phyloP scores from a whole-genome alignment of 2,329 filamentous ascomycete species.

The Clarireedia monteithiana region DNA sequence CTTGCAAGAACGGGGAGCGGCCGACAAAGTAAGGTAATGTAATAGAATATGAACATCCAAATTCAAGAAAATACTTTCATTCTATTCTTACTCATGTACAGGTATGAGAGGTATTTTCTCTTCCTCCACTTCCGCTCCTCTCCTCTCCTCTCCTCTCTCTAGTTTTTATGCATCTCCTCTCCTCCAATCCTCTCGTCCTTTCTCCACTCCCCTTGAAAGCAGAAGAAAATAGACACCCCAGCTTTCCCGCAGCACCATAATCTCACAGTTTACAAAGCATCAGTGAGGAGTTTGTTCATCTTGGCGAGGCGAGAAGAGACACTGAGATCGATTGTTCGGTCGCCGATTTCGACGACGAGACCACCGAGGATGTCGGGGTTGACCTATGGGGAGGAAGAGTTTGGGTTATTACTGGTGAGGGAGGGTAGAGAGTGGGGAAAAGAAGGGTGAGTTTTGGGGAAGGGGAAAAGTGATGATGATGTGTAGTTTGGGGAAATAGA shows the following conservation, averaged over 20 bases:
- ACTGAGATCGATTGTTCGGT: conserved; percentile 96
- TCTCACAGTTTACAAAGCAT: conserved; percentile 73
- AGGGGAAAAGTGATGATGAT: not conserved
- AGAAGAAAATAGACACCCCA: not conserved
- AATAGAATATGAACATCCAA: no score
- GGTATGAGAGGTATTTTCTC: conserved; percentile 4
- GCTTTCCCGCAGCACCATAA: not conserved
- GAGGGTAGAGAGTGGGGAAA: not conserved
- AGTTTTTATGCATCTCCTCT: no score
- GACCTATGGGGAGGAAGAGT: conserved; percentile 45
- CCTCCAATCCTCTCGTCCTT: not conserved
- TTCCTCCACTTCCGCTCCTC: not conserved
- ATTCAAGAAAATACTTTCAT: not conserved
- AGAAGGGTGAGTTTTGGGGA: not conserved
- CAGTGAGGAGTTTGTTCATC: conserved; percentile 98
- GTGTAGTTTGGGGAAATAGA: not conserved
- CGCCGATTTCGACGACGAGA: conserved; percentile 90
- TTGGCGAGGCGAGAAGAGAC: conserved; percentile 91
- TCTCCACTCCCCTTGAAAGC: not conserved
- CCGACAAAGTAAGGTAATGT: no score
- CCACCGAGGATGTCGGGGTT: conserved; percentile 93
- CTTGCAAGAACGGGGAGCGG: no score
- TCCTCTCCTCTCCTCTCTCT: not conserved
- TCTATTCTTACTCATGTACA: conserved; percentile 15
- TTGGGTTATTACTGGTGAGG: not conserved